phyloP scores from a whole-genome alignment of 2,329 filamentous ascomycete species.

The Trichophyton verrucosum region DNA sequence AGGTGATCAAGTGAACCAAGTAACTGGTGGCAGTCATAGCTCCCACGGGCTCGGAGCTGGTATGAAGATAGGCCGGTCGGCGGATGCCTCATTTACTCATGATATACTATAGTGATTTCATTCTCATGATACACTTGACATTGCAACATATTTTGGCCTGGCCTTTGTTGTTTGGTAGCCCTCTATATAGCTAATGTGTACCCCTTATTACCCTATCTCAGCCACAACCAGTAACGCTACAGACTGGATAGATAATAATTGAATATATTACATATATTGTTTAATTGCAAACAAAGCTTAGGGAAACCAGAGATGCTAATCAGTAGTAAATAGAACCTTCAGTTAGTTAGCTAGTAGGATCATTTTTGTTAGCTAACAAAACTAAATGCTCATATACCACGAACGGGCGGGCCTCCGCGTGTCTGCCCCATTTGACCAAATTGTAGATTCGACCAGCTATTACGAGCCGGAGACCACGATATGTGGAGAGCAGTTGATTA shows the following conservation, averaged over 20 bases:
- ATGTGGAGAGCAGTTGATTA: no score
- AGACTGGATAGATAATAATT: background rate
- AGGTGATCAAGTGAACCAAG: background rate
- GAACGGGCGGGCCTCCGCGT: no score
- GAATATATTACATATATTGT: no score
- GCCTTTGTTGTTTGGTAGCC: background rate
- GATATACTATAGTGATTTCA: background rate
- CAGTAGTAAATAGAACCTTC: no score
- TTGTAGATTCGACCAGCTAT: no score
- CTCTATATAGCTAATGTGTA: background rate
- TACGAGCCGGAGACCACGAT: no score
- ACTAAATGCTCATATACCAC: no score
- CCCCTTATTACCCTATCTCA: background rate
- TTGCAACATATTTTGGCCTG: background rate
- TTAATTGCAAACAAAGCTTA: no score
- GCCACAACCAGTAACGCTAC: background rate
- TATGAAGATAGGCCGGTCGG: slow-evolving; percentile 13
- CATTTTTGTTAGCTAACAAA: no score
- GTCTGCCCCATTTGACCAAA: no score
- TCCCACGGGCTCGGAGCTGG: slow-evolving; percentile 12
- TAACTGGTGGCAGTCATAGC: background rate
- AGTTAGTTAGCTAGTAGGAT: no score
- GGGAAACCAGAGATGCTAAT: no score
- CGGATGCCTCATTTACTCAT: background rate
- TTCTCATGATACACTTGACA: background rate